Evolutionary conservation across 2,329 filamentous ascomycete genomes (phyloP), one percentile per base, ranked within the genome.

Genomic region (Emmonsia crescens): DNA sequence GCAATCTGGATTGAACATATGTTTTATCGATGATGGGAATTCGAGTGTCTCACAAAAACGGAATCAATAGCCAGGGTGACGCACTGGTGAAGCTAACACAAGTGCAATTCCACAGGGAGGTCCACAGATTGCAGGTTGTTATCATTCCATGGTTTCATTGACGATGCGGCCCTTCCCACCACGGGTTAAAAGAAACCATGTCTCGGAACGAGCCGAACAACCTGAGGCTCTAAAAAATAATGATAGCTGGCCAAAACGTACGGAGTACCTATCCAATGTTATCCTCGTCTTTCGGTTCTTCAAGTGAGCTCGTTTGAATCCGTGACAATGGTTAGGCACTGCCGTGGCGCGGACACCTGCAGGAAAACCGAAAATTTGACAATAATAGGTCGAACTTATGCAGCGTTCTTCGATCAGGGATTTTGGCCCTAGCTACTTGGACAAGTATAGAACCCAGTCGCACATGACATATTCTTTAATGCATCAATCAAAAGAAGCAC

Each of bases 391-490:
- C n/a, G 24, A 49, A 49, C 46, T 49, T 49, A 49, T 12, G 46
- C 46, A 44, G 36, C 49, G 19, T 54, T 19, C 36, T 52, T 60
- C 29, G 48, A 54, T 21, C 24, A 24, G 40, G 48, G 40, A 44
- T 46, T 44, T 31, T 40, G 40, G 19, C 40, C 38, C 40, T 57
- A n/a, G 56, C 48, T 33, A 54, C 48, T 55, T 36, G 31, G 3
- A 27, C 27, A 55, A 21, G 57, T 52, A 48, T 60, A 42, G 36
- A 33, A 55, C 49, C 59, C 59, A 29, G 59, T 60, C 48, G 36
- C 49, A 55, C 59, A 59, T 52, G 49, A 60, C 59, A 60, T 49
- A 55, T 55, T 60, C 59, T 60, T 60, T 55, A 42, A 60, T 60
- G 59, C 59, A 60, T 33, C 48, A 60, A 52, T 49, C 24, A 54